These are phyloP conservation scores for Trametes meyenii DNA, from an alignment of 768 basidiomycete genomes.

Conservation along the genomic window DNA sequence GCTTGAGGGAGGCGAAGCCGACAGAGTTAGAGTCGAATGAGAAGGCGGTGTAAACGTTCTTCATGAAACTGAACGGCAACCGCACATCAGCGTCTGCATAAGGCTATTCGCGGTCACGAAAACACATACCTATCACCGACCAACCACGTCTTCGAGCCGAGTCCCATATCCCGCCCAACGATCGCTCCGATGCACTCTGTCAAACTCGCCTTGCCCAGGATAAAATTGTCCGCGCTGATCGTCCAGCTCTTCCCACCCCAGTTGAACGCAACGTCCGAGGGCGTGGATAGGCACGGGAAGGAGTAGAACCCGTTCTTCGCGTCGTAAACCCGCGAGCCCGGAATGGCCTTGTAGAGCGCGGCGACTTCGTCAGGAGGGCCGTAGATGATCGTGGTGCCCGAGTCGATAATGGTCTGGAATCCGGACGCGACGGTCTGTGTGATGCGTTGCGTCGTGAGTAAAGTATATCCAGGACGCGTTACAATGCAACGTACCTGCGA, in stretches of 20 bases:
- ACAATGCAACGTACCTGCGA: constrained; percentile 5
- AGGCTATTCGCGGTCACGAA: not conserved
- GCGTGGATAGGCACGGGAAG: constrained; percentile 14
- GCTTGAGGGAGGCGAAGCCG: constrained; percentile 28
- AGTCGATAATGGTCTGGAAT: constrained; percentile 31
- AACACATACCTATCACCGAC: constrained; percentile 21
- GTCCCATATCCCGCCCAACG: constrained; percentile 22
- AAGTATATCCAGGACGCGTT: no score
- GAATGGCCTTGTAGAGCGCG: constrained; percentile 26
- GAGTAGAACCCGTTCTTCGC: constrained; percentile 25
- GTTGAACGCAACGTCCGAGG: constrained; percentile 17
- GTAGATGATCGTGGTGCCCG: constrained; percentile 35
- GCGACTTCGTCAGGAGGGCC: constrained; percentile 23
- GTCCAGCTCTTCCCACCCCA: constrained; percentile 23
- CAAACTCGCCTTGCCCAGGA: constrained; percentile 8
- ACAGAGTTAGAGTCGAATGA: constrained; percentile 26
- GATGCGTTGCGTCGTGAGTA: no score
- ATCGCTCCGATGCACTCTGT: constrained; percentile 31
- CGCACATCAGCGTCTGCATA: not conserved
- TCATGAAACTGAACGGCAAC: constrained; percentile 20
- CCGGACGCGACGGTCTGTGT: constrained; percentile 10
- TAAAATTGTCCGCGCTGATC: constrained; percentile 13
- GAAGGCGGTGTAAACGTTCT: constrained; percentile 32
- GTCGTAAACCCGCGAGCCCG: constrained; percentile 22
- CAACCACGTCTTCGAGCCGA: constrained; percentile 27